Base-by-base conservation (phyloP, 768 basidiomycete species). In the Rhodotorula paludigena region DNA sequence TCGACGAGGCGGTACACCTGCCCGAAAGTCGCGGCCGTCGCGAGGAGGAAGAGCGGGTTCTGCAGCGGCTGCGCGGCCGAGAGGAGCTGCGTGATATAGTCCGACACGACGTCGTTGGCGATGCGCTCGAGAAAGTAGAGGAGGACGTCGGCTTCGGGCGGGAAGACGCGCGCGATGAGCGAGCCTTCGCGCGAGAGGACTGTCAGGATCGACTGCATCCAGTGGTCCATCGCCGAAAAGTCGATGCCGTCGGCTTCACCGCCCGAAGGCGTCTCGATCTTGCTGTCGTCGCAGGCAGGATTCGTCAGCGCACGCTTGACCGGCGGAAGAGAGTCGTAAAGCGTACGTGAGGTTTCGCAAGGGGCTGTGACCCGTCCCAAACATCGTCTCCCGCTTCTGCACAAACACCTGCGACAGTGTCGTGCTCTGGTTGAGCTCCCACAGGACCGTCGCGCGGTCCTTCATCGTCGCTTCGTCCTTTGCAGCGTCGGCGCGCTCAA, bases 381-480 rank as follows among this genome's bases (percentile, higher is more conserved):
- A 97, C 74, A 98, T 92, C 30, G 97, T 86, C 77, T 94, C 92
- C 52, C 89, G 81, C 80, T 94, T 93, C 79, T 99, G 93, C 2
- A 89, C 87, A 90, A 94, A 99, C 25, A 93, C 87, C 71, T 90
- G 87, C 1, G 90, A 90, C 82, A 96, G 86, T 78, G 94, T 93
- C 90, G 90, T 93, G 64, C 90, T 88, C 44, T 70, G 45, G 42
- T 61, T 73, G 38, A 96, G 85, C 69, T 88, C 85, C 92, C 92
- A 97, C 74, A 89, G 87, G 0, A 89, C 84, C 62, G 85, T 85
- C 10, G 92, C 90, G 0, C 87, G 88, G 60, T 89, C 85, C 59
- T 82, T 81, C 93, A 98, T 97, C 20, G 80, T 83, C 1, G 68
- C 76, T 74, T 94, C 90, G 69, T 94, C 85, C 9, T 81, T 82